Conservation (phyloP, 1,284 basidiomycete genomes). For the Fomes fomentarius region DNA sequence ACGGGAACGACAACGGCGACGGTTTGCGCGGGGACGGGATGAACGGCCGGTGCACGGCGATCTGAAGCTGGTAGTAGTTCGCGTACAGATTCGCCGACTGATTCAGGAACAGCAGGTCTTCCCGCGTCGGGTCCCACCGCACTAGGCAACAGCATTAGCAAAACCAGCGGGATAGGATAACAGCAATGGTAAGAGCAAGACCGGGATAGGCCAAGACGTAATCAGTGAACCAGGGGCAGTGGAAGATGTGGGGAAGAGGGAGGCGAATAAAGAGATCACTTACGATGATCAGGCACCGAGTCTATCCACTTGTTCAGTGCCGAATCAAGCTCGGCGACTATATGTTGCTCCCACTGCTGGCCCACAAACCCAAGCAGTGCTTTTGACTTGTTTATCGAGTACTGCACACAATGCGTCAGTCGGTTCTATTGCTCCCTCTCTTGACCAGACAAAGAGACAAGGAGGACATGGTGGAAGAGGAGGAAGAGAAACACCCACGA, state of each 20-base stretch:
- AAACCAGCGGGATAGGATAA: too few species aligned
- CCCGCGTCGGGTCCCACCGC: conserved; percentile 59
- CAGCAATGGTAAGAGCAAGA: too few species aligned
- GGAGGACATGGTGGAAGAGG: neutral
- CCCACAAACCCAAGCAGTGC: conserved; percentile 50
- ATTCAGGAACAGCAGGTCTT: conserved; percentile 50
- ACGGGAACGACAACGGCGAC: conserved; percentile 51
- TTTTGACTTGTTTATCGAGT: conserved; percentile 60
- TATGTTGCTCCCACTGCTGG: conserved; percentile 53
- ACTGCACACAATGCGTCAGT: conserved; percentile 41
- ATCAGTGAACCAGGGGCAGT: too few species aligned
- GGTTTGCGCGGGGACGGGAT: conserved; percentile 54
- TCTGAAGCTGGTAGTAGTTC: conserved; percentile 59
- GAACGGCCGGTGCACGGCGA: conserved; percentile 65
- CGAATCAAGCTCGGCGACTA: conserved; percentile 61
- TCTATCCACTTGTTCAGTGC: conserved; percentile 68
- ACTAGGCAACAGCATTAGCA: too few species aligned
- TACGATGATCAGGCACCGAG: conserved; percentile 55
- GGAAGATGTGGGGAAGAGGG: too few species aligned
- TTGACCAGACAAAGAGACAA: neutral
- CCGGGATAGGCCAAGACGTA: too few species aligned
- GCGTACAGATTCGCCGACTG: conserved; percentile 59
- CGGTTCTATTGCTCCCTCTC: too few species aligned
- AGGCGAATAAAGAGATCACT: conserved; percentile 16
- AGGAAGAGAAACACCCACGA: conserved; percentile 34